Percentiles rank a stretch among this genome's conserved stretches.
Evolutionary conservation across 306 rosid species (phyloP).

Genomic region (Sechiopsis laciniata): DNA sequence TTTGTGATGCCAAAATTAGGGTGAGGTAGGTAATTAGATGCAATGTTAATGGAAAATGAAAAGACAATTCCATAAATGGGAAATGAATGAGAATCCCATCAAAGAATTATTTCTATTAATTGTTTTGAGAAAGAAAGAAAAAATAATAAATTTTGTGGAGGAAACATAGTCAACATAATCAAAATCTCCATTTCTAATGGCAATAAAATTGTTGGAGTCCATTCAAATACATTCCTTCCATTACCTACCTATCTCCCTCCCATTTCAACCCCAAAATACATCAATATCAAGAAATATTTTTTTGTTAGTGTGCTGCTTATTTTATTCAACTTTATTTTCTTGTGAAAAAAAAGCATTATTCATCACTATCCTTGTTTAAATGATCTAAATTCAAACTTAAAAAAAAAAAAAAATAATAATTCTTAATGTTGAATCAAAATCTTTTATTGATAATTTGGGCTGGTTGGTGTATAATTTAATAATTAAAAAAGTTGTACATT

Average conservation of each 20-base stretch:
- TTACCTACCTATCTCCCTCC: not conserved
- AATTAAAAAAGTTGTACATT: too few species aligned
- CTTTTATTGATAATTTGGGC: too few species aligned
- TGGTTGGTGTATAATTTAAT: too few species aligned
- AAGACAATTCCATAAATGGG: constrained; percentile 22
- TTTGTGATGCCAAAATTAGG: constrained; percentile 15
- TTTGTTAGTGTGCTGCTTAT: not conserved
- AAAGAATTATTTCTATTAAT: not conserved
- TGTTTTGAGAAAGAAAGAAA: not conserved
- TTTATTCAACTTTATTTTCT: not conserved
- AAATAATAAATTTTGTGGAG: not conserved
- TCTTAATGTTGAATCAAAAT: too few species aligned
- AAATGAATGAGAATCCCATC: constrained; percentile 22
- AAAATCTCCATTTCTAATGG: constrained; percentile 6
- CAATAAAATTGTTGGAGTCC: constrained; percentile 17
- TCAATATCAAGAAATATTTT: not conserved
- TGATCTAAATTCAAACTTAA: not conserved
- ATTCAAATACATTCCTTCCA: constrained; percentile 11
- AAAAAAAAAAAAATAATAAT: too few species aligned
- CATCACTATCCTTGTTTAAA: not conserved
- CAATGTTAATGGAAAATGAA: constrained; percentile 16
- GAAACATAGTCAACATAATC: not conserved
- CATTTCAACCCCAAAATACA: not conserved
- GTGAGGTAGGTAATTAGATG: constrained; percentile 15
- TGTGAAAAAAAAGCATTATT: too few species aligned